phyloP scores from a whole-genome alignment of 176 grass and related monocot species.

The Triticum urartu region DNA sequence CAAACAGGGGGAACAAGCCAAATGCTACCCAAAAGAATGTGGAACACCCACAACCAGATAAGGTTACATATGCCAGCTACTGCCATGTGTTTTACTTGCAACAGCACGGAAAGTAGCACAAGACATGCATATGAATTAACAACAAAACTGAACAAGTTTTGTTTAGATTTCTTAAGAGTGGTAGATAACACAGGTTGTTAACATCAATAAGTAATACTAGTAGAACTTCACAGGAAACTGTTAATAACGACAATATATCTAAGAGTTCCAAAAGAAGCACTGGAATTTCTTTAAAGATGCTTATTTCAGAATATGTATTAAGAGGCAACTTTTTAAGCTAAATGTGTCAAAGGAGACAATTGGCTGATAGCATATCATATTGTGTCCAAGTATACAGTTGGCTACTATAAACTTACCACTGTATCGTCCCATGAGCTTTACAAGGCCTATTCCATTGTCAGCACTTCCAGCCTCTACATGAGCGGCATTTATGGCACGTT shows the following conservation, averaged over 20 bases:
- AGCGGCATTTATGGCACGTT: constrained; percentile 97
- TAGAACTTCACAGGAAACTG: background rate
- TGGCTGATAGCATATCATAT: background rate
- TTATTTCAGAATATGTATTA: constrained; percentile 12
- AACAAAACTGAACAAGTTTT: background rate
- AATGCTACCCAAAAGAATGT: background rate
- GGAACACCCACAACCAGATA: background rate
- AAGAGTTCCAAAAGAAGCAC: background rate
- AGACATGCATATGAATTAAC: background rate
- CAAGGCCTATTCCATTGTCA: constrained; percentile 93
- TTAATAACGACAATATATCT: background rate
- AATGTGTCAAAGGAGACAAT: background rate
- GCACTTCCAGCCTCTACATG: constrained; percentile 97
- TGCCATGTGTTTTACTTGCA: constrained; percentile 16
- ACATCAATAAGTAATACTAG: background rate
- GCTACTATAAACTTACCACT: constrained; percentile 59
- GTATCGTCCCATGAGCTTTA: constrained; percentile 96
- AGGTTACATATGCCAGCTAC: background rate
- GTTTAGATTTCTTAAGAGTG: background rate
- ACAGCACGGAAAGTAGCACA: constrained; percentile 13
- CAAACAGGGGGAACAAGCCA: background rate
- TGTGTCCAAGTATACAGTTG: background rate
- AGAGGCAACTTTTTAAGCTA: background rate
- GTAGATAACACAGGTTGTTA: background rate
- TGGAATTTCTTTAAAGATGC: background rate